Conservation (phyloP, 257 asterid genomes). For the Plectranthus barbatus region DNA sequence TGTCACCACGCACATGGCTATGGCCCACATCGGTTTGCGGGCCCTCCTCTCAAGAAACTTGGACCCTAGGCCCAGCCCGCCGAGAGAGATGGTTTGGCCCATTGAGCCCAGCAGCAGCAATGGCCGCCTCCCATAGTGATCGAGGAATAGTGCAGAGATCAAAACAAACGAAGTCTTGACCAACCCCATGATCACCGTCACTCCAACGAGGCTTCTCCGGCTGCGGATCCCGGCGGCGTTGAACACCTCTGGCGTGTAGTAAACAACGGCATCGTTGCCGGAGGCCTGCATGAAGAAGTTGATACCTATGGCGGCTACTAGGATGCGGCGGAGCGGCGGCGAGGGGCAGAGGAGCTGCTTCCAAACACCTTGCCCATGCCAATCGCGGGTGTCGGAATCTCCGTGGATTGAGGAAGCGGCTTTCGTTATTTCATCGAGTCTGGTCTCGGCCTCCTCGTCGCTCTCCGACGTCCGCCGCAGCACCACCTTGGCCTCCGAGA, state of each 20-base stretch:
- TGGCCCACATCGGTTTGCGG: constrained; percentile 67
- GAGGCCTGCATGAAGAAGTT: constrained; percentile 95
- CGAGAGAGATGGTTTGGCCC: constrained; percentile 49
- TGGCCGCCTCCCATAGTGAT: constrained; percentile 72
- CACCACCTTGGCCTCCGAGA: constrained; percentile 42
- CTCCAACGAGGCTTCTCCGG: constrained; percentile 46
- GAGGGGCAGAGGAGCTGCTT: constrained; percentile 50
- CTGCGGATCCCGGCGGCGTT: constrained; percentile 55
- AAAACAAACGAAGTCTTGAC: constrained; percentile 56
- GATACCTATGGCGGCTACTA: constrained; percentile 62
- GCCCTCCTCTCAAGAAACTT: constrained; percentile 29
- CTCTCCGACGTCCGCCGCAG: constrained; percentile 44
- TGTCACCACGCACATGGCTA: constrained; percentile 51
- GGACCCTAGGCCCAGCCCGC: constrained; percentile 63
- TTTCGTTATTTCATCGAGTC: constrained; percentile 45
- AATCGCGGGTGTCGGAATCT: background rate
- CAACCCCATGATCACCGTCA: constrained; percentile 64
- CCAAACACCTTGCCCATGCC: constrained; percentile 62
- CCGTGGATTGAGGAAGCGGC: too few species aligned
- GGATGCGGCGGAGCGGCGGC: constrained; percentile 42
- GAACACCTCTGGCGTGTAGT: constrained; percentile 80
- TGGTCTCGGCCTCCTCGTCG: constrained; percentile 44
- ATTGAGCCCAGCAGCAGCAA: constrained; percentile 47
- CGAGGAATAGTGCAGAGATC: constrained; percentile 64
- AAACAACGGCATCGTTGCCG: constrained; percentile 79